Conservation (phyloP, 192 early-diverging fungal genomes). For the Coemansia aciculifera region DNA sequence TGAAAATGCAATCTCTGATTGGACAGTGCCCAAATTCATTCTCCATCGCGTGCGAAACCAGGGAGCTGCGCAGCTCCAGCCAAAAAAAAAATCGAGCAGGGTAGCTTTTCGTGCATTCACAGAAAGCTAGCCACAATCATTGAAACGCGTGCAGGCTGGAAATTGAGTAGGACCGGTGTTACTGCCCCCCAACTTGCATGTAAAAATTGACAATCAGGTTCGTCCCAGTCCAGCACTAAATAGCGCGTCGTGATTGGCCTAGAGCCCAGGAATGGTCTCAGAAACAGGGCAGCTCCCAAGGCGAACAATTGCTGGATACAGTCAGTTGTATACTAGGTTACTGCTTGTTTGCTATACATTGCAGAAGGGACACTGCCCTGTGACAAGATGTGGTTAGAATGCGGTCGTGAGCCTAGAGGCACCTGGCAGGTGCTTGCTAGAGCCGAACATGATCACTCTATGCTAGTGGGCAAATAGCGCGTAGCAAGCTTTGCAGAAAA, state of each 20-base stretch:
- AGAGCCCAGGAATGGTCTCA: background rate
- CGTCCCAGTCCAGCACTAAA: background rate
- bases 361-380: background rate
- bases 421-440: background rate
- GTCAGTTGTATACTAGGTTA: background rate
- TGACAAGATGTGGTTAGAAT: background rate
- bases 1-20: slow-evolving; percentile 12
- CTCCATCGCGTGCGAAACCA: background rate
- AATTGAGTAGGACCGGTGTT: background rate
- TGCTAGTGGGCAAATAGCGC: background rate
- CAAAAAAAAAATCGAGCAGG: slow-evolving; percentile 19
- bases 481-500: background rate
- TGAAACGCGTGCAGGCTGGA: background rate
- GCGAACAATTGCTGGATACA: background rate
- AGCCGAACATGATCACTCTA: background rate
- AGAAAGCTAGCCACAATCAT: background rate
- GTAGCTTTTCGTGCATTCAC: slow-evolving; percentile 8
- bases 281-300: background rate
- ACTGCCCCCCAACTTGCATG: background rate
- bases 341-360: background rate
- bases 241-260: slow-evolving; percentile 7
- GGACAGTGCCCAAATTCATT: slow-evolving; percentile 6
- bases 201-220: slow-evolving; percentile 2
- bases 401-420: background rate
- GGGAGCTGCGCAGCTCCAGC: background rate